phyloP scores from a whole-genome alignment of 2,329 filamentous ascomycete species.

The Trichoderma asperellum region DNA sequence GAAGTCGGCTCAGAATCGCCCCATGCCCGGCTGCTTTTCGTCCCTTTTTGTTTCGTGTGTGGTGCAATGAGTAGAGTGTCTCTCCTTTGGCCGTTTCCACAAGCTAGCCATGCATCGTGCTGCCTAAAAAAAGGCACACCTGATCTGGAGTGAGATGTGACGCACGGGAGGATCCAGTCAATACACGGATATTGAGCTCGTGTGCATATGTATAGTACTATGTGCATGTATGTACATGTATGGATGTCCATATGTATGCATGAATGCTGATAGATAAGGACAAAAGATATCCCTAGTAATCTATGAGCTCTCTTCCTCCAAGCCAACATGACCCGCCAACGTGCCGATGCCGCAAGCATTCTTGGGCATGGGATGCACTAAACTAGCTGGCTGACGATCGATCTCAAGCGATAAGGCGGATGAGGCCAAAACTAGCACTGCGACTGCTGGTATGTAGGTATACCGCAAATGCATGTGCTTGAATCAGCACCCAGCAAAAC shows the following conservation, averaged over 20 bases:
- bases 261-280: not conserved
- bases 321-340: not conserved
- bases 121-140: not conserved
- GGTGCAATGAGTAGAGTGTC: not conserved
- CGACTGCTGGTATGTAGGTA: not conserved
- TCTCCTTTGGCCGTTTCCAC: not conserved
- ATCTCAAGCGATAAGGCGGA: conserved; percentile 20
- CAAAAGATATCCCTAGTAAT: no score
- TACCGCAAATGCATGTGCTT: conserved; percentile 7
- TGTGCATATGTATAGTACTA: not conserved
- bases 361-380: conserved; percentile 3
- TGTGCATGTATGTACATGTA: not conserved
- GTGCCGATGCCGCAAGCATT: conserved; percentile 1
- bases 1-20: conserved; percentile 18
- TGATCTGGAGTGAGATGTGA: conserved; percentile 4
- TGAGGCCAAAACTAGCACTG: not conserved
- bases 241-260: not conserved
- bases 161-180: not conserved
- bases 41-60: not conserved
- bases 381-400: conserved; percentile 16
- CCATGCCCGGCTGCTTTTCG: conserved; percentile 22
- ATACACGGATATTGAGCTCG: not conserved
- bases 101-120: conserved; percentile 2
- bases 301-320: not conserved
- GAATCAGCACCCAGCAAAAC: not conserved